Evolutionary conservation across 192 early-diverging fungal genomes (phyloP).

Genomic region (Coemansia sp.): DNA sequence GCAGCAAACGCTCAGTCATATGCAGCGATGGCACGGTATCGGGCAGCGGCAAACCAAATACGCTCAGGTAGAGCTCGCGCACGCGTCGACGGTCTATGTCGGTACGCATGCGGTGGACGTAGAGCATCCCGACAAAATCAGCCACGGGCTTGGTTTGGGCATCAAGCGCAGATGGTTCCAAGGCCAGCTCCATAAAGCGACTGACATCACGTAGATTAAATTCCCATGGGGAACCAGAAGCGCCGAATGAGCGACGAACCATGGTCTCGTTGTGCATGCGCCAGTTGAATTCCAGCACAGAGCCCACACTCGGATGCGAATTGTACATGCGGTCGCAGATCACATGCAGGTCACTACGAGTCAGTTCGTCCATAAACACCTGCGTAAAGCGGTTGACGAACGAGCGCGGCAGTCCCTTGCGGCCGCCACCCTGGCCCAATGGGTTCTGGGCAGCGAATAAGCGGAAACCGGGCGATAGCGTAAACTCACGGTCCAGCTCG

Average conservation of each 20-base stretch:
- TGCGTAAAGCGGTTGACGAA: slow-evolving; percentile 97
- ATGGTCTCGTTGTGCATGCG: slow-evolving; percentile 85
- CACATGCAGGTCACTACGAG: slow-evolving; percentile 72
- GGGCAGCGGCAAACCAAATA: slow-evolving; percentile 49
- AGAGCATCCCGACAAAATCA: slow-evolving; percentile 79
- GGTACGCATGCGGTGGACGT: slow-evolving; percentile 87
- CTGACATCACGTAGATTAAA: slow-evolving; percentile 98
- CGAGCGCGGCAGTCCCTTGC: slow-evolving; percentile 96
- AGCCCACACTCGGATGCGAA: slow-evolving; percentile 58
- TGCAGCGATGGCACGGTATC: slow-evolving; percentile 39
- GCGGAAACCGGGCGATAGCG: slow-evolving; percentile 76
- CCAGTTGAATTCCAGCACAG: slow-evolving; percentile 71
- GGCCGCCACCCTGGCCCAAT: slow-evolving; percentile 92
- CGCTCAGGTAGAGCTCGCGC: slow-evolving; percentile 55
- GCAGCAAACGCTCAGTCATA: slow-evolving; percentile 55
- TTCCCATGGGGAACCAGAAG: slow-evolving; percentile 90
- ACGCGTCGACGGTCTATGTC: slow-evolving; percentile 68
- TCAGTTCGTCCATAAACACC: slow-evolving; percentile 87
- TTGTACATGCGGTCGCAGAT: slow-evolving; percentile 63
- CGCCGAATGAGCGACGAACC: slow-evolving; percentile 71
- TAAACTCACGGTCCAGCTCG: slow-evolving; percentile 88
- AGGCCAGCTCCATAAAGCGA: slow-evolving; percentile 86
- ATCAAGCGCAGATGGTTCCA: slow-evolving; percentile 17
- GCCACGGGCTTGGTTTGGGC: slow-evolving; percentile 25
- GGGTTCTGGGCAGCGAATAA: slow-evolving; percentile 99